These are phyloP conservation scores for Arthrinium phaeospermum DNA, from an alignment of 2,329 filamentous ascomycete genomes.

Conservation along the genomic window DNA sequence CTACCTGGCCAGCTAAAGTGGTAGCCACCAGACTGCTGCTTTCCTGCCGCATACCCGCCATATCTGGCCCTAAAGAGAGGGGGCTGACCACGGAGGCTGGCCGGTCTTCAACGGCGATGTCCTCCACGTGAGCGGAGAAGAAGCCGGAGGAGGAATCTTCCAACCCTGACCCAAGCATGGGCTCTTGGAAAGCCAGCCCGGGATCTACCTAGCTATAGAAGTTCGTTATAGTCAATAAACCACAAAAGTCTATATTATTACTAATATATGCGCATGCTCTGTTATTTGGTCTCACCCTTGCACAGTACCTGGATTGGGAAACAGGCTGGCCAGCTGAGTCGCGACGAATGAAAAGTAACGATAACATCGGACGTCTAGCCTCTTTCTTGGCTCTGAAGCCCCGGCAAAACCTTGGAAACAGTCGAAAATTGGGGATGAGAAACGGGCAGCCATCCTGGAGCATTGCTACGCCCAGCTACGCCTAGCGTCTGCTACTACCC, in stretches of 20 bases:
- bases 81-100: constrained; percentile 7
- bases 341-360: neutral
- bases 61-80: neutral
- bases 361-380: neutral
- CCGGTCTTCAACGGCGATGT: constrained; percentile 1
- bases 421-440: neutral
- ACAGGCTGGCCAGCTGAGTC: neutral
- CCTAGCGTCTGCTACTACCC: neutral
- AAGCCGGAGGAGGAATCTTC: neutral
- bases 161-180: neutral
- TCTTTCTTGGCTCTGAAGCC: neutral
- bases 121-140: constrained; percentile 7
- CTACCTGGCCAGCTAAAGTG: neutral
- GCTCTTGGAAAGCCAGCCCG: neutral
- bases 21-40: neutral
- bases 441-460: neutral
- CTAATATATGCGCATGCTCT: neutral
- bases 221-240: too few relatives aligned
- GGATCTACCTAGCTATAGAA: neutral
- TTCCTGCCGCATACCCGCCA: neutral
- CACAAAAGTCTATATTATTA: neutral
- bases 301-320: neutral
- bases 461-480: neutral
- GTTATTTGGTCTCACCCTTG: neutral
- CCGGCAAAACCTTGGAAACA: constrained; percentile 4